Evolutionary conservation across 305 asterid genomes (phyloP).

Genomic region (Fraxinus sp.): DNA sequence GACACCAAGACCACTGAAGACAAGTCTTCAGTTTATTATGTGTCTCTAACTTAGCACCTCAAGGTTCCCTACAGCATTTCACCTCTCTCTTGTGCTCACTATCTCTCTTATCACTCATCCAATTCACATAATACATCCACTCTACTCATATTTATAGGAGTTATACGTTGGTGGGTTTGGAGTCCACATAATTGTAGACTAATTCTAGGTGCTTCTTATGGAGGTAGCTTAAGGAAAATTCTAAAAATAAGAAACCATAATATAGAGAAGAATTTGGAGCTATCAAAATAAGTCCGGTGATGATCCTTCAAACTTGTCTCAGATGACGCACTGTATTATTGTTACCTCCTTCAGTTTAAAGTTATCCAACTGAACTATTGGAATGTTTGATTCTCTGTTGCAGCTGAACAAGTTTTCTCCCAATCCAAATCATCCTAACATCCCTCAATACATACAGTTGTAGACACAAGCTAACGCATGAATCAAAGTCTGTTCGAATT

Average conservation of each 20-base stretch:
- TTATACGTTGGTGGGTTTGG: too few relatives aligned
- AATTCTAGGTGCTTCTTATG: neutral
- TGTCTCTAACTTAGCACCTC: neutral
- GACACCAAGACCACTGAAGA: neutral
- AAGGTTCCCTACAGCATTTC: neutral
- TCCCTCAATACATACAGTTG: neutral
- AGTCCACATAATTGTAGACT: neutral
- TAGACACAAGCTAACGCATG: neutral
- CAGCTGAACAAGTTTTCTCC: neutral
- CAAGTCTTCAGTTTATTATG: too few relatives aligned
- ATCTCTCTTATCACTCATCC: neutral
- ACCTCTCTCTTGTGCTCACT: neutral
- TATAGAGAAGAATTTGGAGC: neutral
- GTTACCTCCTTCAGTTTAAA: neutral
- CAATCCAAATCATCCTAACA: neutral
- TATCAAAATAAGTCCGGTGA: neutral
- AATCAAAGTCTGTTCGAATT: too few relatives aligned
- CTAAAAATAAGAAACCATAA: too few relatives aligned
- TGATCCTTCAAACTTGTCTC: neutral
- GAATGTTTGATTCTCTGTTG: neutral
- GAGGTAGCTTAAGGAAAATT: too few relatives aligned
- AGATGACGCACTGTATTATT: neutral
- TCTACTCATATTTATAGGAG: too few relatives aligned
- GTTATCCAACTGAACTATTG: neutral
- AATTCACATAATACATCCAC: neutral